Base-by-base conservation (phyloP, 306 rosid genomes). In the Myrica gale region DNA sequence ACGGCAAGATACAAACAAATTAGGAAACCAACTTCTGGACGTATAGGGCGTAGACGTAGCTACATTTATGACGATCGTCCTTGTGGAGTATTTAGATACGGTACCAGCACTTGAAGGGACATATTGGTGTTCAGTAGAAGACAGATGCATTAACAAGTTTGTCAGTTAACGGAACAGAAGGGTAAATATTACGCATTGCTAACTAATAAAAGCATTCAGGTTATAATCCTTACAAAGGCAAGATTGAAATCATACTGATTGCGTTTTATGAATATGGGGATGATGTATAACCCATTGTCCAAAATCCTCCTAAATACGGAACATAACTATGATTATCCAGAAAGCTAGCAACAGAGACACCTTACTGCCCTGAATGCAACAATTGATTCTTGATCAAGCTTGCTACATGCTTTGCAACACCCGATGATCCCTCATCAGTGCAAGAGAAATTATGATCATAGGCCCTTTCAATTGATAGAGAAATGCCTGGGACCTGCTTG, bases 351-450 rank as follows among this genome's bases (percentile, higher is more conserved):
- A 39, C 69, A 62, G 73, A 68, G 43, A 55, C 69, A 73, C 78
- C 77, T 87, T 58, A 85, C 69, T 78, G 77, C 58, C 48, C 63
- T 75, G 83, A 61, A 76, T 43, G 55, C 23, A 84, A 72, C 37
- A 57, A 75, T 69, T 72, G 88, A 74, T 83, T 84, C 82, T 89
- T 84, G 82, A 90, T 85, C 70, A 90, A 89, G 84, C 81, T 71
- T 67, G 93, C 90, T 51, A 92, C 93, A 76, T 90, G 81, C 81
- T 84, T 83, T 55, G 97, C 99, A 83, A 90, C 96, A 91, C 96
- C 90, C 12, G 85, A 53, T 15, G 99, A 90, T 42, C 93, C 99
- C 54, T 84, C 93, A 79, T 92, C 92, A 6, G 90, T 86, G 85
- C 97, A 92, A 76, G 87, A 77, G 84, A 95, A 95, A 69, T 84